These are phyloP conservation scores for Yamadazyma triangularis DNA, from an alignment of 1,139 yeast genomes.

Conservation along the genomic window DNA sequence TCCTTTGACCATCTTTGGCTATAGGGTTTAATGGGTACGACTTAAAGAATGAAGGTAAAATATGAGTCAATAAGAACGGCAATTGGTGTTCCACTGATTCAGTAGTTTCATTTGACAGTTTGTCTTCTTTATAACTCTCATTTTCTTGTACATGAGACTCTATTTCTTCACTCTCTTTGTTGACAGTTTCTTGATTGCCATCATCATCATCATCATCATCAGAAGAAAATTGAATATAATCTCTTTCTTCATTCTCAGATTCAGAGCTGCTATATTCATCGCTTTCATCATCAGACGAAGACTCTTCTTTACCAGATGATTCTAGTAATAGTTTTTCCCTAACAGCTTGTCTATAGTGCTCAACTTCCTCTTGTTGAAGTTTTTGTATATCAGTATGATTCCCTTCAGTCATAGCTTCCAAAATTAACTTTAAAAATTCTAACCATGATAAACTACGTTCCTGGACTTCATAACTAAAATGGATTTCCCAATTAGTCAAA, in stretches of 20 bases:
- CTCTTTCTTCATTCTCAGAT: slow-evolving; percentile 11
- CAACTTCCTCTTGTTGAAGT: slow-evolving; percentile 26
- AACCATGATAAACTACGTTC: slow-evolving; percentile 81
- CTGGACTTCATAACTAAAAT: slow-evolving; percentile 71
- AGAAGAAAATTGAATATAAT: slow-evolving; percentile 1
- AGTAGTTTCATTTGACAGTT: slow-evolving; percentile 8
- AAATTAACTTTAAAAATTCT: slow-evolving; percentile 68
- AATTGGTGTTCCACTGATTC: slow-evolving; percentile 11
- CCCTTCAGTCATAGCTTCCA: slow-evolving; percentile 39
- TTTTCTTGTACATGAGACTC: slow-evolving; percentile 8
- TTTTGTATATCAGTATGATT: slow-evolving; percentile 15
- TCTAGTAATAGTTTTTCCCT: slow-evolving; percentile 1
- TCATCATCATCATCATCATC: too few relatives aligned
- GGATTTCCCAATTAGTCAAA: slow-evolving; percentile 35
- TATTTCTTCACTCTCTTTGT: slow-evolving; percentile 12
- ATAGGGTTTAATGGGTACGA: slow-evolving; percentile 73
- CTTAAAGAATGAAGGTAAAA: slow-evolving; percentile 73
- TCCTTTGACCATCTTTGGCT: slow-evolving; percentile 62
- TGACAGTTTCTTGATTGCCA: too few relatives aligned
- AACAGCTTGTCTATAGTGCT: slow-evolving; percentile 15
- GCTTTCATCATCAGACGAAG: slow-evolving; percentile 9
- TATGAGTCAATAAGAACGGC: slow-evolving; percentile 63
- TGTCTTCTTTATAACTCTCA: slow-evolving; percentile 9
- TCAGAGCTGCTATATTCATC: slow-evolving; percentile 10
- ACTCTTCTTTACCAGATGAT: slow-evolving; percentile 2